Percentiles rank a stretch among this genome's conserved stretches.
These are phyloP conservation scores for Populus trichocarpa DNA, from an alignment of 441 rosid genomes.

Conservation along the genomic window DNA sequence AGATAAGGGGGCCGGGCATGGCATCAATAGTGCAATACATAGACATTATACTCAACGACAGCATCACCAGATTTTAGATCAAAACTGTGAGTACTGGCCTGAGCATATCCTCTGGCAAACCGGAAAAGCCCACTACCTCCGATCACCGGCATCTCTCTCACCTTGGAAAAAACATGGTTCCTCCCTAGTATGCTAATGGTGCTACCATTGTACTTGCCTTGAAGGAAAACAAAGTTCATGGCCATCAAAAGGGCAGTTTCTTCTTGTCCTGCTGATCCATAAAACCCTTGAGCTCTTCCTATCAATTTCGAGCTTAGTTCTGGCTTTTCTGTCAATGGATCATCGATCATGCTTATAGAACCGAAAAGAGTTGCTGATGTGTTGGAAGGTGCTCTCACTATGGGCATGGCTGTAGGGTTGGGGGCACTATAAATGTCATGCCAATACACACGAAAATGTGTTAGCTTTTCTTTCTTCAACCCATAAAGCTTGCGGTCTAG, in stretches of 20 bases:
- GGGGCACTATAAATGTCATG: constrained; percentile 31
- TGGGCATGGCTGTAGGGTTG: constrained; percentile 20
- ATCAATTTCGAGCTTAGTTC: constrained; percentile 42
- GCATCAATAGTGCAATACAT: constrained; percentile 57
- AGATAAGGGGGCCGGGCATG: background rate
- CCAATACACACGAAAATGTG: constrained; percentile 35
- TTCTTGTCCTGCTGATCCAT: constrained; percentile 35
- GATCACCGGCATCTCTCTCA: constrained; percentile 68
- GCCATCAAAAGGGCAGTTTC: constrained; percentile 52
- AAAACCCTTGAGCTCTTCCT: constrained; percentile 59
- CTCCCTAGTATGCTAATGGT: constrained; percentile 57
- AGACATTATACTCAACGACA: constrained; percentile 44
- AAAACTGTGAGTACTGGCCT: constrained; percentile 38
- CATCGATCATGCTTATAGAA: constrained; percentile 42
- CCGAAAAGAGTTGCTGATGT: constrained; percentile 26
- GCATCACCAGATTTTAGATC: constrained; percentile 43
- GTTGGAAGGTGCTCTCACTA: constrained; percentile 20
- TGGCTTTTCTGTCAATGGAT: constrained; percentile 48
- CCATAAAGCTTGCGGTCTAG: constrained; percentile 37
- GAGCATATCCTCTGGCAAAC: constrained; percentile 60
- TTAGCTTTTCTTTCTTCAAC: constrained; percentile 42
- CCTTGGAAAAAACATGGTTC: constrained; percentile 36
- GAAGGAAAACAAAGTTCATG: constrained; percentile 52
- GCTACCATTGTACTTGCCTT: constrained; percentile 62
- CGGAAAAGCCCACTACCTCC: constrained; percentile 76